Conservation (phyloP, 2,329 filamentous ascomycete species). For the Mycosphaerelloides madeirae region DNA sequence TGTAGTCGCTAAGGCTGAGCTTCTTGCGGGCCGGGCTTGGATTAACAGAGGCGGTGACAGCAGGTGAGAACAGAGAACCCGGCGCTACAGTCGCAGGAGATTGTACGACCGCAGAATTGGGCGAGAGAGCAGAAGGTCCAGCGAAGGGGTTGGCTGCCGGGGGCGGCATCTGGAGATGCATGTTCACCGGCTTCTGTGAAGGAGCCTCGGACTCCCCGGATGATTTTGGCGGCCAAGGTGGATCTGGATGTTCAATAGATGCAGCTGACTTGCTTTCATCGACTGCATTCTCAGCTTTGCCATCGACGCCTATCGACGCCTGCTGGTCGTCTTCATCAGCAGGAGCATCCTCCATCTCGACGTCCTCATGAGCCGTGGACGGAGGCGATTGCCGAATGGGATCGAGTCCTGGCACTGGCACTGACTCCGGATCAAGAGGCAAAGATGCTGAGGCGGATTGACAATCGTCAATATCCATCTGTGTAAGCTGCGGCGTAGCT, state of each 20-base stretch:
- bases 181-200: slow-evolving; percentile 18
- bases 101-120: slow-evolving; percentile 16
- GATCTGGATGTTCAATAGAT: slow-evolving; percentile 7
- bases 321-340: slow-evolving; percentile 6
- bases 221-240: slow-evolving; percentile 7
- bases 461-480: slow-evolving; percentile 7
- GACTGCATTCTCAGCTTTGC: not conserved
- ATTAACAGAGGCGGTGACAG: slow-evolving; percentile 39
- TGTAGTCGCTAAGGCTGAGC: slow-evolving; percentile 49
- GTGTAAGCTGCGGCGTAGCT: not conserved
- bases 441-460: no score
- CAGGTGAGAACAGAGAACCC: slow-evolving; percentile 30
- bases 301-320: not conserved
- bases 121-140: slow-evolving; percentile 13
- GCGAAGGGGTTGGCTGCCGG: slow-evolving; percentile 24
- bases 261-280: slow-evolving; percentile 3
- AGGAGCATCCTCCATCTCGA: slow-evolving; percentile 19
- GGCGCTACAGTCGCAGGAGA: slow-evolving; percentile 24
- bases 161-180: slow-evolving; percentile 34
- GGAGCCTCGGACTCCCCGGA: slow-evolving; percentile 9
- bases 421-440: slow-evolving; percentile 9
- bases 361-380: slow-evolving; percentile 9
- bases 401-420: slow-evolving; percentile 3
- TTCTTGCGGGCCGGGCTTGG: slow-evolving; percentile 45
- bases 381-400: no score